Percentiles rank a stretch among this genome's conserved stretches.
These are phyloP conservation scores for Talaromyces rugulosus DNA, from an alignment of 2,329 filamentous ascomycete species.

Conservation along the genomic window DNA sequence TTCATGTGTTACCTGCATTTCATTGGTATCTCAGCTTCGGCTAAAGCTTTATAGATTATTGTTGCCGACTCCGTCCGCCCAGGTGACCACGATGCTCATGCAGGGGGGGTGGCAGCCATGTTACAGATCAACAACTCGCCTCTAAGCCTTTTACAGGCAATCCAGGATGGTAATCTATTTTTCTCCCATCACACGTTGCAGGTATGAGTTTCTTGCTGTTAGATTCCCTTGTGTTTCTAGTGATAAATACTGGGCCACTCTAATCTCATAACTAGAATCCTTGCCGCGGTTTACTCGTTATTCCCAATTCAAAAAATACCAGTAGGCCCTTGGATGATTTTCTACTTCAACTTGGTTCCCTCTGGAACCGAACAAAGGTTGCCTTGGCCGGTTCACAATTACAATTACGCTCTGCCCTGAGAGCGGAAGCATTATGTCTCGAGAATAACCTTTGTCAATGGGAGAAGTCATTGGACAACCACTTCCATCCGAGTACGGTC, in stretches of 20 bases:
- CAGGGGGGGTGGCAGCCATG: constrained; percentile 1
- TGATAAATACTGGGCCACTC: background rate
- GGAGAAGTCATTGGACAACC: background rate
- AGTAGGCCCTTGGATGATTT: background rate
- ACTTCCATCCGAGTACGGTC: background rate
- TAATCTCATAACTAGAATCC: background rate
- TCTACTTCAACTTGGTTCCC: background rate
- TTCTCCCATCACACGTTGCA: background rate
- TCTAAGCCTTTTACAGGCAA: background rate
- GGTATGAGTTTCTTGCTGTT: background rate
- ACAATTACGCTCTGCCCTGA: background rate
- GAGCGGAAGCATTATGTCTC: background rate
- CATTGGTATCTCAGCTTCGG: background rate
- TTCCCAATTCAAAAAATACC: background rate
- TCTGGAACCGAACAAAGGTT: background rate
- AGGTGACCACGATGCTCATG: constrained; percentile 2
- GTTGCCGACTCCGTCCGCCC: background rate
- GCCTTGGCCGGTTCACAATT: background rate
- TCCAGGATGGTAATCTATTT: background rate
- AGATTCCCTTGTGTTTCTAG: background rate
- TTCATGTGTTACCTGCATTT: background rate
- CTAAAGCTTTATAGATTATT: constrained; percentile 2
- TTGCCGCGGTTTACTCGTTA: background rate
- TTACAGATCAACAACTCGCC: background rate
- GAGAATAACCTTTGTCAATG: background rate